Evolutionary conservation across 78 protist genomes (phyloP).

Genomic region (Dictyostelium brefeldianum): DNA sequence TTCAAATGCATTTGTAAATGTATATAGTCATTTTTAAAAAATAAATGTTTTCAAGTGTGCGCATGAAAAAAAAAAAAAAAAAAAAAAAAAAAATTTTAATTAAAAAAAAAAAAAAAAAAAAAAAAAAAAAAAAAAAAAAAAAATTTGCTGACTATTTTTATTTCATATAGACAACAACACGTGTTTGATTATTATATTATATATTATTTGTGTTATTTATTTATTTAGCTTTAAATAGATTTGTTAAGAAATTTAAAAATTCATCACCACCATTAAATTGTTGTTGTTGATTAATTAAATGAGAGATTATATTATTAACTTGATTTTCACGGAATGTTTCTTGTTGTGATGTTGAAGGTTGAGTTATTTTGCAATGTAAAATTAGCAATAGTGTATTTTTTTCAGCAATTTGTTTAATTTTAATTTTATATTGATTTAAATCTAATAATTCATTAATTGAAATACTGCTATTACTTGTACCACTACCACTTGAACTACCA

Average conservation of each 20-base stretch:
- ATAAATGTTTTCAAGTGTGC: too few relatives aligned
- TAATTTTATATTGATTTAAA: background rate
- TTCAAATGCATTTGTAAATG: too few relatives aligned
- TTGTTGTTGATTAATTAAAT: background rate
- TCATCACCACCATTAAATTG: background rate
- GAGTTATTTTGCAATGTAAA: background rate
- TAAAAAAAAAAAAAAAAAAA: background rate
- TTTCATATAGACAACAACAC: too few relatives aligned
- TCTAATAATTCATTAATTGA: background rate
- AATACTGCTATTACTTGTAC: background rate
- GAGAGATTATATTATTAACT: background rate
- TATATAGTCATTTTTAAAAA: too few relatives aligned
- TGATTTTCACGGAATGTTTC: background rate
- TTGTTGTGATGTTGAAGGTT: conserved; percentile 2
- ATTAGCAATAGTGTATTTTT: background rate
- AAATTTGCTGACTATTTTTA: too few relatives aligned
- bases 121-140: conserved; percentile 6
- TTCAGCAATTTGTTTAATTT: conserved; percentile 11
- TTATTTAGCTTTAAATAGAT: background rate
- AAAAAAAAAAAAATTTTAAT: background rate
- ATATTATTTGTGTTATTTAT: background rate
- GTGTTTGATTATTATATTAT: too few relatives aligned
- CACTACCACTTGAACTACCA: background rate
- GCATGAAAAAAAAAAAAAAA: background rate
- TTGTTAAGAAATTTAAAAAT: background rate